Base-by-base conservation (phyloP, 2,329 filamentous ascomycete species). In the Colletotrichum orchidophilum region DNA sequence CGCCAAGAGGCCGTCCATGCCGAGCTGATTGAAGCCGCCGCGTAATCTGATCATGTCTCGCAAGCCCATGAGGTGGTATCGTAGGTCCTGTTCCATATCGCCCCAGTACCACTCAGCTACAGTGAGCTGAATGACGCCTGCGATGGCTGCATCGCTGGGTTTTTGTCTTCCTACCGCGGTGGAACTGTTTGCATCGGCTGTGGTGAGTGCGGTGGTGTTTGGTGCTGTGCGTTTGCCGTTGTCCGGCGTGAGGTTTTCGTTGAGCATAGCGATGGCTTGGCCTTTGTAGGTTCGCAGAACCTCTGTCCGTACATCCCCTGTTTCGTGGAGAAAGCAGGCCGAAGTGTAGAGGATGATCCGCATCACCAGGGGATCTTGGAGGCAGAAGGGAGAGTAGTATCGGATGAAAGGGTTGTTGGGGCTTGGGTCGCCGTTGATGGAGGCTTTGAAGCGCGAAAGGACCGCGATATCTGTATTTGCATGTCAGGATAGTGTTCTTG, bases 31-130 rank as follows among this genome's bases (percentile, higher is more conserved):
- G 53, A 87, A 78, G 0, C 87, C 85, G 12, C 86, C 87, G 27
- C 85, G 80, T 57, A 85, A 74, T 26, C 76, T 76, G 11, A 88
- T 82, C 84, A 88, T 87, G 58, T 83, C 82, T 71, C 81, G 80
- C 18, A 89, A 79, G 0, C 86, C 86, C 7, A 75, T 76, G 70
- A 87, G 81, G 63, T 88, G 87, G 1, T 82, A 81, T 27, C 81
- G 79, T 12, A 88, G 78, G 70, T 85, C 83, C 46, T 80, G 75
- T 18, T 57, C 54, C 0, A 81, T 82, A 29, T 82, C 83, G 6
- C 86, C 85, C 85, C 86, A 87, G 74, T 87, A 87, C 87, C 87
- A 89, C 69, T 87, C 87, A 55, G 86, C 83, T 27, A 86, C 76
- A 26, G 86, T 81, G 71, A 88, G 80, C 74, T 87, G 86, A 1